A percentile compares a stretch with the other conserved stretches of the same genome.
Conservation (phyloP, 495 filamentous ascomycete species). For the Xylaria flabelliformis region DNA sequence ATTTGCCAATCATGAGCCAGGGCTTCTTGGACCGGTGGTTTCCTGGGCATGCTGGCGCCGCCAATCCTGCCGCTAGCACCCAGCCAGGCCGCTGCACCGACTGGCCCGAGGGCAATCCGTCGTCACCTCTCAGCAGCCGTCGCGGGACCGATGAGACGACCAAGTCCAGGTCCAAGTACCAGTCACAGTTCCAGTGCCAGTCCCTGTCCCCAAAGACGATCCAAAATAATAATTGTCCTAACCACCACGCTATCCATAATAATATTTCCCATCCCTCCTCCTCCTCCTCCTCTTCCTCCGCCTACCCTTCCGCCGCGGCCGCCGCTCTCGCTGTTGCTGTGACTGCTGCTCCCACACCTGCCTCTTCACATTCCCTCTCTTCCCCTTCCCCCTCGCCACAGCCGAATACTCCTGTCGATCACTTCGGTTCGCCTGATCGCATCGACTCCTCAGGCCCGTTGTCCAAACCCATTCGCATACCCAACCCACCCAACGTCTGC, state of each 20-base stretch:
- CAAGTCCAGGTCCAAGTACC: slow-evolving; percentile 19
- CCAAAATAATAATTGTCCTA: slow-evolving; percentile 30
- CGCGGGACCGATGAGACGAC: slow-evolving; percentile 29
- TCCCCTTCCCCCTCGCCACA: slow-evolving; percentile 47
- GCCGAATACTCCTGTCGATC: slow-evolving; percentile 51
- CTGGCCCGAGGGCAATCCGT: slow-evolving; percentile 20
- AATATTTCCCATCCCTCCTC: slow-evolving; percentile 31
- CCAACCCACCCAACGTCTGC: slow-evolving; percentile 30
- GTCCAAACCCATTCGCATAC: slow-evolving; percentile 45
- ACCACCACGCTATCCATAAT: slow-evolving; percentile 38
- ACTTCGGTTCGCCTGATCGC: slow-evolving; percentile 41
- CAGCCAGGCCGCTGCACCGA: slow-evolving; percentile 28
- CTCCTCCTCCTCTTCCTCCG: slow-evolving; percentile 26
- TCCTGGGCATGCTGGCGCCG: slow-evolving; percentile 30
- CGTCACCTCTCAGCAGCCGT: slow-evolving; percentile 27
- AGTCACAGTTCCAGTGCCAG: slow-evolving; percentile 17
- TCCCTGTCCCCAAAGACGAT: slow-evolving; percentile 14
- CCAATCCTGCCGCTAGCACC: slow-evolving; percentile 25
- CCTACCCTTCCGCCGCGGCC: slow-evolving; percentile 23
- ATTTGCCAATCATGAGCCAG: slow-evolving; percentile 40
- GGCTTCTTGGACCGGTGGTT: slow-evolving; percentile 42
- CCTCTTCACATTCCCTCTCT: slow-evolving; percentile 43
- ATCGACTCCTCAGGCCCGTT: slow-evolving; percentile 32
- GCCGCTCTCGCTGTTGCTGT: slow-evolving; percentile 30
- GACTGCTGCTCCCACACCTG: slow-evolving; percentile 41